phyloP scores from a whole-genome alignment of 495 filamentous ascomycete genomes.

The Tuber microsphaerosporum region DNA sequence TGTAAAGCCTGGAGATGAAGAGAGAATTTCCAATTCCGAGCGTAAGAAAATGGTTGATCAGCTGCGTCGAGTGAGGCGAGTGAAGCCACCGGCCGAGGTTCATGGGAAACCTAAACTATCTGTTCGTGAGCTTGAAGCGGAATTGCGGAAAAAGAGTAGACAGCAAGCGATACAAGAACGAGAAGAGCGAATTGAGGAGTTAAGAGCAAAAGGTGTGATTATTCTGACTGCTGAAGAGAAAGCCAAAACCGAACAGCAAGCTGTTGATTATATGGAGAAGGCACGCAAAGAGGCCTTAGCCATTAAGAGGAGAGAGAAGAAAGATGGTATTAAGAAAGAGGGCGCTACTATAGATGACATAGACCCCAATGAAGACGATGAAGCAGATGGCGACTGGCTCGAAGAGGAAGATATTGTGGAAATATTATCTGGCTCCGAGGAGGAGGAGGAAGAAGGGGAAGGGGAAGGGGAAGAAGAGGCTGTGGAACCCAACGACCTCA shows the following conservation, averaged over 20 bases:
- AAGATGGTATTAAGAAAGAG: slow-evolving; percentile 44
- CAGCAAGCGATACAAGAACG: slow-evolving; percentile 73
- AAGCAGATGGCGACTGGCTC: slow-evolving; percentile 57
- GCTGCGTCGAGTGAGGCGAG: slow-evolving; percentile 18
- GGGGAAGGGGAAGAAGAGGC: slow-evolving; percentile 41
- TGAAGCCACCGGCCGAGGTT: slow-evolving; percentile 12
- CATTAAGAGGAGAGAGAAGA: slow-evolving; percentile 68
- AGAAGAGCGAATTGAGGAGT: slow-evolving; percentile 66
- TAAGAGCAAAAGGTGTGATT: slow-evolving; percentile 69
- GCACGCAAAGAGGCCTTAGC: slow-evolving; percentile 73
- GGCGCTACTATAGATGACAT: slow-evolving; percentile 48
- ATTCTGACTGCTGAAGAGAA: slow-evolving; percentile 83
- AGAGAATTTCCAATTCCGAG: slow-evolving; percentile 44
- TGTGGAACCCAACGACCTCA: slow-evolving; percentile 62
- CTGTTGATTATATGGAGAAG: slow-evolving; percentile 80
- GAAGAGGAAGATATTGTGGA: slow-evolving; percentile 39
- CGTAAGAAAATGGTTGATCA: slow-evolving; percentile 43
- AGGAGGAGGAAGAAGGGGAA: slow-evolving; percentile 42
- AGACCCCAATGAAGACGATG: slow-evolving; percentile 57
- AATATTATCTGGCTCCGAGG: slow-evolving; percentile 45
- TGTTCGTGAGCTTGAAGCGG: slow-evolving; percentile 59
- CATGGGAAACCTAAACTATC: slow-evolving; percentile 49
- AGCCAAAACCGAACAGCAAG: slow-evolving; percentile 65
- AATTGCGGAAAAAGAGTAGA: slow-evolving; percentile 61
- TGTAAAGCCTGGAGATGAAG: slow-evolving; percentile 39